Conservation (phyloP, 2,329 filamentous ascomycete genomes). For the Phaeosphaeriaceae sp. region DNA sequence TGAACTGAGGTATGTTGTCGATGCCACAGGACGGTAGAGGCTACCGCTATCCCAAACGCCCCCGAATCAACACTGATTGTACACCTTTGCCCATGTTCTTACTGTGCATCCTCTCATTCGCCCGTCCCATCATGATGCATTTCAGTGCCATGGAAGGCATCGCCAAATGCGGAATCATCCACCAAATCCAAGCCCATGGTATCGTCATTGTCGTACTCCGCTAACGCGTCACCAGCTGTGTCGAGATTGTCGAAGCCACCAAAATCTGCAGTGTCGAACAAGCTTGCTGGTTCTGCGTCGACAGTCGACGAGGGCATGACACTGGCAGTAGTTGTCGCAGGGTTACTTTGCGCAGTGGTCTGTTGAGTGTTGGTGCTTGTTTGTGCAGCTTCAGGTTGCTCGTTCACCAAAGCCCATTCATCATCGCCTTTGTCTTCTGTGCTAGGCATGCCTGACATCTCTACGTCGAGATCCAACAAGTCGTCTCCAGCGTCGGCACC, state of each 20-base stretch:
- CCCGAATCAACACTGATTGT: neutral
- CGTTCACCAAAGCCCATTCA: conserved; percentile 47
- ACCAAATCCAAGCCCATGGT: conserved; percentile 47
- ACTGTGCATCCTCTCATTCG: conserved; percentile 35
- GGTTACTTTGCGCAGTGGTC: conserved; percentile 22
- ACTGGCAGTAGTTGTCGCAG: conserved; percentile 21
- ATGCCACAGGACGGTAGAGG: neutral
- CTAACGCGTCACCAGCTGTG: conserved; percentile 49
- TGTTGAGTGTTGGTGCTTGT: conserved; percentile 24
- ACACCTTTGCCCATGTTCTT: neutral
- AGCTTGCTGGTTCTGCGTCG: conserved; percentile 41
- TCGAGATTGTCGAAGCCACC: conserved; percentile 47
- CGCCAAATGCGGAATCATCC: conserved; percentile 49
- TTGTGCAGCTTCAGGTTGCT: conserved; percentile 28
- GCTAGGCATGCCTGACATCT: conserved; percentile 64
- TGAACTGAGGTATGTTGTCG: neutral
- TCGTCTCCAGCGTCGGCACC: conserved; percentile 38
- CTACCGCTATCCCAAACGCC: neutral
- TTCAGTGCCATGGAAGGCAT: conserved; percentile 50
- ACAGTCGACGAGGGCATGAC: conserved; percentile 27
- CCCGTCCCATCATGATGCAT: conserved; percentile 41
- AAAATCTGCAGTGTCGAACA: conserved; percentile 49
- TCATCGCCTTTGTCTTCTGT: conserved; percentile 43
- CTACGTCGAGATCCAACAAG: conserved; percentile 55
- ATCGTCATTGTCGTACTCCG: conserved; percentile 48